These are phyloP conservation scores for Cephalotrichum gorgonifer DNA, from an alignment of 2,329 filamentous ascomycete species.

Conservation along the genomic window DNA sequence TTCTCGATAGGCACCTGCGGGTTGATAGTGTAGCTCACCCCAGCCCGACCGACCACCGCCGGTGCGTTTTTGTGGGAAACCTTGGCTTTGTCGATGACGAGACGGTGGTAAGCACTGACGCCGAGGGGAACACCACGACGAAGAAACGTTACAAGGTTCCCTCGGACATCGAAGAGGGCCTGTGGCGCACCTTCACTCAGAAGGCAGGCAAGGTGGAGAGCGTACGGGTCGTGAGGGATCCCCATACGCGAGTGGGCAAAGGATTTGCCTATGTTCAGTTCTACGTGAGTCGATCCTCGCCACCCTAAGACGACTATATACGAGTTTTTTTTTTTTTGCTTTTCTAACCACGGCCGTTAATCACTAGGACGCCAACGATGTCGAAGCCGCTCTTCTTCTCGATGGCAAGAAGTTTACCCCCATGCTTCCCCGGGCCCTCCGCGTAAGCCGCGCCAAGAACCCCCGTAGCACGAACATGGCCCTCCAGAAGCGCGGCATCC, in stretches of 20 bases:
- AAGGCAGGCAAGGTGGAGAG: slow-evolving; percentile 75
- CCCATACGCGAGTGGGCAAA: slow-evolving; percentile 86
- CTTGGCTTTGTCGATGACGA: slow-evolving; percentile 94
- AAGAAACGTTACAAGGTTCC: slow-evolving; percentile 67
- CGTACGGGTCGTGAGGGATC: slow-evolving; percentile 83
- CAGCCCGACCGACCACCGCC: slow-evolving; percentile 67
- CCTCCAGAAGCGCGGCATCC: slow-evolving; percentile 32
- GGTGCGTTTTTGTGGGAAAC: slow-evolving; percentile 94
- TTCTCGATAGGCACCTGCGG: slow-evolving; percentile 80
- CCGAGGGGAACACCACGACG: slow-evolving; percentile 55
- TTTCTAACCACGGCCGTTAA: too few species aligned
- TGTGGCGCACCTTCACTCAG: slow-evolving; percentile 72
- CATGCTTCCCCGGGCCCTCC: slow-evolving; percentile 78
- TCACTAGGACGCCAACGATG: slow-evolving; percentile 64
- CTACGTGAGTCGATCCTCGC: slow-evolving; percentile 37
- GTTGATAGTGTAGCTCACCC: slow-evolving; percentile 90
- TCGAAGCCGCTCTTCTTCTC: slow-evolving; percentile 82
- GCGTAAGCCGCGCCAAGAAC: slow-evolving; percentile 79
- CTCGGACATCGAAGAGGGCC: slow-evolving; percentile 82
- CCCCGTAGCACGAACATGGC: slow-evolving; percentile 48
- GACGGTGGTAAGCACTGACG: slow-evolving; percentile 53
- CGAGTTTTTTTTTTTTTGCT: background rate
- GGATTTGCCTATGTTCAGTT: slow-evolving; percentile 98
- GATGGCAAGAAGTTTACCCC: slow-evolving; percentile 90
- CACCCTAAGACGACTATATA: background rate